Evolutionary conservation across 805 yeast species (phyloP), one percentile per base, ranked within the genome.

Genomic region (Helenozyma rhizophorensis): DNA sequence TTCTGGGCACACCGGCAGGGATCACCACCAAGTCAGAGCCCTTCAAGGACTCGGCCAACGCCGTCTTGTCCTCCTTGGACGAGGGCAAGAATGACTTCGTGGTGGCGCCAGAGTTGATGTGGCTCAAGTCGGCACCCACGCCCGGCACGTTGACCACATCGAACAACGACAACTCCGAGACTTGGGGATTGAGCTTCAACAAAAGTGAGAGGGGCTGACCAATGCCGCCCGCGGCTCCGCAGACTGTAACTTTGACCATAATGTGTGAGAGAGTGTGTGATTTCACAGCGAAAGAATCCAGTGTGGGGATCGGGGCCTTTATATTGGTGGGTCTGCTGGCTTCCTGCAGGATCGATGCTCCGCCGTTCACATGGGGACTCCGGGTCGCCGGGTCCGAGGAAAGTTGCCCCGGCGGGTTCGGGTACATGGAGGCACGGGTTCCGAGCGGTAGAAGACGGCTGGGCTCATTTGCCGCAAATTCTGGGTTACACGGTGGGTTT

Each of bases 181-280:
- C 72, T 33, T 70, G 67, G 24, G 76, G 77, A 48, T 78, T 76
- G 39, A 86, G 66, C 62, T 87, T 87, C 48, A 87, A 68, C 43
- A 87, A 71, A 34, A 88, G 75, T 10, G 95, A 85, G 41, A 87
- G 71, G 26, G 96, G 94, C 70, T 88, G 96, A 35, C 96, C 96
- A 55, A 87, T 87, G 40, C 96, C 96, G 50, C 95, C 95, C 34
- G 90, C 88, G 37, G 96, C 96, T 45, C 96, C 96, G 33, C 81
- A 71, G 39, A 87, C 88, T 36, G 95, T 74, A 33, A 85, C 94
- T 70, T 86, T 87, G 36, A 66, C 71, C 72, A 66, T 66, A 27
- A 14, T 33, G 9, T 6, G 17, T 10, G 16, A 27, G 26, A 14
- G 22, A 22, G n/a, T n/a, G n/a, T n/a, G n/a, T n/a, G n/a, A n/a